These are phyloP conservation scores for Plasmodium ovale DNA, from an alignment of 169 alveolate species.

Conservation along the genomic window DNA sequence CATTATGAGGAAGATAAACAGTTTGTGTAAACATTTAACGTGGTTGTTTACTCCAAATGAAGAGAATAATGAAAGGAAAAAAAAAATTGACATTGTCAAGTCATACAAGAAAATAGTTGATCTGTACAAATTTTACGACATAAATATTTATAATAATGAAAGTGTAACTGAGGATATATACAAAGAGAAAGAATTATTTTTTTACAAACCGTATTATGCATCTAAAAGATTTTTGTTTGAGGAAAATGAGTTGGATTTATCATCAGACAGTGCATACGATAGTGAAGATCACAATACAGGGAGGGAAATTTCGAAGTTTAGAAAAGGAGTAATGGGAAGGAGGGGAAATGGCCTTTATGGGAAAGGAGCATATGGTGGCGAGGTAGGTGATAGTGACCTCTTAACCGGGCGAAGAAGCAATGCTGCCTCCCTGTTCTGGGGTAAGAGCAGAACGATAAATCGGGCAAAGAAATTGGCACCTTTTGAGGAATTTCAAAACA, in stretches of 20 bases:
- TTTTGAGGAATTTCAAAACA: slow-evolving; percentile 1
- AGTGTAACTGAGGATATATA: background rate
- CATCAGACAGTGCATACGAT: slow-evolving; percentile 7
- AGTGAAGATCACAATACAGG: background rate
- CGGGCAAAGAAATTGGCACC: background rate
- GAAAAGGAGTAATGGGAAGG: background rate
- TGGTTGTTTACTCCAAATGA: background rate
- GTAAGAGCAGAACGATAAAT: background rate
- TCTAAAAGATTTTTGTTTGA: slow-evolving; percentile 8
- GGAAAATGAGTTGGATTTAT: background rate
- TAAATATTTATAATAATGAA: slow-evolving; percentile 7
- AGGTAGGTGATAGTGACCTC: no score
- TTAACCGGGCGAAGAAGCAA: no score
- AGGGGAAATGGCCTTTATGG: background rate
- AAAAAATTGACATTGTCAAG: slow-evolving; percentile 2
- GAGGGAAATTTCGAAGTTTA: background rate
- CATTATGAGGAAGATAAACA: slow-evolving; percentile 11
- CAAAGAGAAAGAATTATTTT: slow-evolving; percentile 4
- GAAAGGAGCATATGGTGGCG: no score
- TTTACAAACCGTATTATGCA: slow-evolving; percentile 17
- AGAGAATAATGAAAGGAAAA: background rate
- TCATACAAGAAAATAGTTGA: background rate
- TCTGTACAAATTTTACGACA: slow-evolving; percentile 6
- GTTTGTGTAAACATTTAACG: background rate
- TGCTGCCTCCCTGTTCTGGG: no score